These are phyloP conservation scores for Talaromyces sp. DNA, from an alignment of 2,329 filamentous ascomycete species.

Conservation along the genomic window DNA sequence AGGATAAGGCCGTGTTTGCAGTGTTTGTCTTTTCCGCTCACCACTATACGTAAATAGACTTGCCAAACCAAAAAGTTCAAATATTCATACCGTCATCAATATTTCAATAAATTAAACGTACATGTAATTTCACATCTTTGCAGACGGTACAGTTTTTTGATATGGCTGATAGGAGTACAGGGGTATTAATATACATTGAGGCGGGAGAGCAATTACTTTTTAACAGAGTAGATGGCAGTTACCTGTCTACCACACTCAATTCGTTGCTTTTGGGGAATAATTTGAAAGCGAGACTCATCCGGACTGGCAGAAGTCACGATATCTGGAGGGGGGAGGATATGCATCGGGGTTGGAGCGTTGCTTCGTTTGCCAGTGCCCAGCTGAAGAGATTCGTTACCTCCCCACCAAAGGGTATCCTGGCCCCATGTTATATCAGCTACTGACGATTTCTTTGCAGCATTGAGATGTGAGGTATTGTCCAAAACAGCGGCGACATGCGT, in stretches of 20 bases:
- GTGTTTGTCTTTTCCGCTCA: constrained; percentile 4
- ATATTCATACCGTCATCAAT: background rate
- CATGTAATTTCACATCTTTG: background rate
- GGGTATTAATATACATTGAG: background rate
- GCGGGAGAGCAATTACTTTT: background rate
- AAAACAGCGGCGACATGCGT: constrained; percentile 80
- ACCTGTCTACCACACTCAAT: constrained; percentile 81
- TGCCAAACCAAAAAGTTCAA: background rate
- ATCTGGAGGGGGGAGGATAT: constrained; percentile 70
- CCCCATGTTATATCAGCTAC: constrained; percentile 76
- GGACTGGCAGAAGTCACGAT: constrained; percentile 58
- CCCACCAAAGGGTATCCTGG: constrained; percentile 86
- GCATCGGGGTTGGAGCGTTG: constrained; percentile 69
- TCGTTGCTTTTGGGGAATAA: constrained; percentile 77
- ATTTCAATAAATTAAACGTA: background rate
- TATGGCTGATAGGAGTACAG: background rate
- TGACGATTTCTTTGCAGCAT: constrained; percentile 45
- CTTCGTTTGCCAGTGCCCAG: constrained; percentile 85
- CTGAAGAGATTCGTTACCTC: constrained; percentile 90
- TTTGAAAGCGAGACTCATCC: constrained; percentile 67
- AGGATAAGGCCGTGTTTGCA: constrained; percentile 25
- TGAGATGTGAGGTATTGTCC: constrained; percentile 69
- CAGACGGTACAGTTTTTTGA: background rate
- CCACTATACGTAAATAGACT: background rate
- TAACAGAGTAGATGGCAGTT: constrained; percentile 72